Conservation (phyloP, 2,329 filamentous ascomycete species). For the Eutypa lata region DNA sequence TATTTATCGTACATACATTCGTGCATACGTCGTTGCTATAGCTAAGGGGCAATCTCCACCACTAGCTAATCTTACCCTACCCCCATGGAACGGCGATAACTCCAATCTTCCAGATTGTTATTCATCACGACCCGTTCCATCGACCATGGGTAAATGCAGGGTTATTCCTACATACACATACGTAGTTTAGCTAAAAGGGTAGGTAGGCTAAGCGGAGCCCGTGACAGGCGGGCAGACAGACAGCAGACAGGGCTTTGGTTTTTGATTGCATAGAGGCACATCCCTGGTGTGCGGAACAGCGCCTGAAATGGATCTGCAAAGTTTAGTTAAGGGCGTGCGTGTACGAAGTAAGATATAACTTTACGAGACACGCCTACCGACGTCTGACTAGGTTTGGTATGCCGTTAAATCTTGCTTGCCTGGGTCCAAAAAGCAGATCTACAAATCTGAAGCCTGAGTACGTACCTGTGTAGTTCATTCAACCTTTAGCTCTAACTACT, state of each 20-base stretch:
- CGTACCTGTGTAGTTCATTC: no score
- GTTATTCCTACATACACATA: not conserved
- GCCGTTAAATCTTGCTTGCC: not conserved
- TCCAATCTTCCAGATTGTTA: not conserved
- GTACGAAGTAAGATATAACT: not conserved
- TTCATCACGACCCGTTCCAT: not conserved
- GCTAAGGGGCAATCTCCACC: not conserved
- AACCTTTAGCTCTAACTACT: no score
- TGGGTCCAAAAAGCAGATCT: not conserved
- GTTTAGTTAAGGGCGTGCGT: not conserved
- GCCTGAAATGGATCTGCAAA: not conserved
- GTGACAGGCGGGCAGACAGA: no score
- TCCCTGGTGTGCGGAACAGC: no score
- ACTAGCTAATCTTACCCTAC: not conserved
- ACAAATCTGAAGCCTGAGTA: no score
- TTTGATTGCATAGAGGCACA: no score
- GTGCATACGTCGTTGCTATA: not conserved
- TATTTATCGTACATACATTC: not conserved
- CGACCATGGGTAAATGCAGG: not conserved
- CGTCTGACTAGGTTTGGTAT: not conserved
- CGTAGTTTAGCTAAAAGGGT: not conserved
- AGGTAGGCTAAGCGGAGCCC: not conserved
- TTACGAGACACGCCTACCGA: not conserved
- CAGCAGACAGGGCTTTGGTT: no score
- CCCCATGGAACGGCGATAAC: not conserved